phyloP scores from a whole-genome alignment of 225 moss, liverwort and hornwort genomes.

The Takakia lepidozioides region DNA sequence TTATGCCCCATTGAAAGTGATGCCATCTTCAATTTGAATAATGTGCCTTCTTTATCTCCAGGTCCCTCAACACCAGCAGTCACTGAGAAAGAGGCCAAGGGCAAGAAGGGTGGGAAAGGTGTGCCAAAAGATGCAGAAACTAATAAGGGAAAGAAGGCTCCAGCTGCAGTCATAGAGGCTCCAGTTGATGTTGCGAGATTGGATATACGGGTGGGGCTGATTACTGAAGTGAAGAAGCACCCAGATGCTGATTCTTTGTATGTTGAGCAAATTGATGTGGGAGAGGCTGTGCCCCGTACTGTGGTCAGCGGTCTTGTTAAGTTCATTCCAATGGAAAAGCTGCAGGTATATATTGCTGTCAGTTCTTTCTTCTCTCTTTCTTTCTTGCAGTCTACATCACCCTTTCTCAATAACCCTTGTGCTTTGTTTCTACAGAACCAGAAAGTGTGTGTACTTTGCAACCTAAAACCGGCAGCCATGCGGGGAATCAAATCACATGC shows the following conservation, averaged over 20 bases:
- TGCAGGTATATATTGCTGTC: conserved; percentile 62
- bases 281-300: conserved; percentile 40
- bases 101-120: conserved; percentile 46
- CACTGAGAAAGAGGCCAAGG: conserved; percentile 33
- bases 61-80: not conserved
- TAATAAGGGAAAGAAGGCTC: conserved; percentile 22
- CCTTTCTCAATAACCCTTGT: too few relatives aligned
- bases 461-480: conserved; percentile 87
- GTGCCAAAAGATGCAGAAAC: not conserved
- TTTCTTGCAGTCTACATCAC: too few relatives aligned
- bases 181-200: conserved; percentile 65
- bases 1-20: too few relatives aligned
- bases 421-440: conserved; percentile 66
- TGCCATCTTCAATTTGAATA: too few relatives aligned
- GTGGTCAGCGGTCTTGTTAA: conserved; percentile 77
- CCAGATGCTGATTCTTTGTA: conserved; percentile 56
- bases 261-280: conserved; percentile 60
- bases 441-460: conserved; percentile 80
- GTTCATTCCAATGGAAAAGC: conserved; percentile 65
- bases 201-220: conserved; percentile 78
- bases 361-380: too few relatives aligned
- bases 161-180: conserved; percentile 38
- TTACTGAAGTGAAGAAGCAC: conserved; percentile 58
- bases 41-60: not conserved
- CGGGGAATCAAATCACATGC: conserved; percentile 89